Base-by-base conservation (phyloP, 1,139 yeast species). In the Yamadazyma diospyri region DNA sequence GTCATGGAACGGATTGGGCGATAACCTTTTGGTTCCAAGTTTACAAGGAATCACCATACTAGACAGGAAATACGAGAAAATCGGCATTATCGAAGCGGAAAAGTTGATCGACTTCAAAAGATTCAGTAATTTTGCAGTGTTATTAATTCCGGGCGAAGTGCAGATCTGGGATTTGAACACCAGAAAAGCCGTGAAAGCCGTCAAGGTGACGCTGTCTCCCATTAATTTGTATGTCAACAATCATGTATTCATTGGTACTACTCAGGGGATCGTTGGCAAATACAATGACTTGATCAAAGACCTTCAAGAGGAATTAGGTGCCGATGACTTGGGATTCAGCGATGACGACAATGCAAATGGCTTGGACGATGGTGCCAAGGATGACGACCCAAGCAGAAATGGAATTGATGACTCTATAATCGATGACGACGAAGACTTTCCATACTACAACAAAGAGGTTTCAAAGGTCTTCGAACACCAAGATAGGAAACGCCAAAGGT, bases 1-100 rank as follows among this genome's bases (percentile, higher is more conserved):
- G 6, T 48, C 47, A 32, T 69, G 74, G 74, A 43, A 63, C 3
- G 32, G 46, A 2, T 66, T 72, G 35, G 94, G 94, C 9, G 72
- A 73, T 33, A 56, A 59, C 13, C 64, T 87, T 37, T 84, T 89
- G 33, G 42, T 56, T 8, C 56, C 65, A 4, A 40, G 51, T 4
- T 25, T 40, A 2, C 53, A 56, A 32, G 51, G 57, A 9, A 59
- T 75, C 21, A 54, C 56, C 21, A 59, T 63, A 0, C 67, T 52
- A 36, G 57, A 61, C 34, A 55, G 76, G 37, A 46, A 58, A 33
- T 63, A 66, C 63, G 34, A 40, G 29, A 33, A 29, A 17, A 14
- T 33, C 21, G 23, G 39, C 27, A 30, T 38, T 13, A 19, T 44
- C 34, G 20, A 34, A 16, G 34, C 28, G 14, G 45, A 42, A 7